Percentiles rank a stretch among this genome's conserved stretches.
Evolutionary conservation across 1,139 yeast species (phyloP).

Genomic region (Yamadazyma friedrichii): DNA sequence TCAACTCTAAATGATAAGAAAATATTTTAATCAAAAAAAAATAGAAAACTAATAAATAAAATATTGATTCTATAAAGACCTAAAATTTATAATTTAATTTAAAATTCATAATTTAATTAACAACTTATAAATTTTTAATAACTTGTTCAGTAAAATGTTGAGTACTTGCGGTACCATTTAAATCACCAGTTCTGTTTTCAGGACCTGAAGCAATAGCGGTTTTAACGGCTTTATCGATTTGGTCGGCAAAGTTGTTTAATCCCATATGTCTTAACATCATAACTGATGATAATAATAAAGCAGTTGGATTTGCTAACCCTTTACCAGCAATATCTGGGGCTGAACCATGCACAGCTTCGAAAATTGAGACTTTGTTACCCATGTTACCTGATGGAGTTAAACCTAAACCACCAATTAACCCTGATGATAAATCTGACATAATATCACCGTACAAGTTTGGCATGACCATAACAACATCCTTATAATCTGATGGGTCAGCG

Average conservation of each 20-base stretch:
- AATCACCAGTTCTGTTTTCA: conserved; percentile 90
- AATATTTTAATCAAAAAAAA: too few species aligned
- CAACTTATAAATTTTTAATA: conserved; percentile 41
- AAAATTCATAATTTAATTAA: not conserved
- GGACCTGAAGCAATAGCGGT: conserved; percentile 93
- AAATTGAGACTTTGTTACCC: conserved; percentile 96
- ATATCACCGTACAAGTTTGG: conserved; percentile 99
- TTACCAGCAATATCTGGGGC: conserved; percentile 99
- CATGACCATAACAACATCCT: conserved; percentile 90
- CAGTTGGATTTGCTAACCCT: conserved; percentile 98
- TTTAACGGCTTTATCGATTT: conserved; percentile 85
- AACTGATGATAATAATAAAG: conserved; percentile 88
- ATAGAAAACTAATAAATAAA: not conserved
- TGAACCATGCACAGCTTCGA: conserved; percentile 98
- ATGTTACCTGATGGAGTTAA: conserved; percentile 98
- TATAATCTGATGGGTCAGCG: conserved; percentile 82
- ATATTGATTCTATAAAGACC: conserved; percentile 3
- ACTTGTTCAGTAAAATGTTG: conserved; percentile 78
- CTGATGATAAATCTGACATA: conserved; percentile 95
- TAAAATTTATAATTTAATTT: not conserved
- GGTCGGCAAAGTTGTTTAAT: conserved; percentile 73
- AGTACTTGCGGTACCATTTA: conserved; percentile 91
- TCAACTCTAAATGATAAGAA: not conserved
- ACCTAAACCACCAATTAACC: conserved; percentile 97
- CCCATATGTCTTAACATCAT: conserved; percentile 99